Evolutionary conservation across 148 eudicot species (phyloP).

Genomic region (Rheum nobile): DNA sequence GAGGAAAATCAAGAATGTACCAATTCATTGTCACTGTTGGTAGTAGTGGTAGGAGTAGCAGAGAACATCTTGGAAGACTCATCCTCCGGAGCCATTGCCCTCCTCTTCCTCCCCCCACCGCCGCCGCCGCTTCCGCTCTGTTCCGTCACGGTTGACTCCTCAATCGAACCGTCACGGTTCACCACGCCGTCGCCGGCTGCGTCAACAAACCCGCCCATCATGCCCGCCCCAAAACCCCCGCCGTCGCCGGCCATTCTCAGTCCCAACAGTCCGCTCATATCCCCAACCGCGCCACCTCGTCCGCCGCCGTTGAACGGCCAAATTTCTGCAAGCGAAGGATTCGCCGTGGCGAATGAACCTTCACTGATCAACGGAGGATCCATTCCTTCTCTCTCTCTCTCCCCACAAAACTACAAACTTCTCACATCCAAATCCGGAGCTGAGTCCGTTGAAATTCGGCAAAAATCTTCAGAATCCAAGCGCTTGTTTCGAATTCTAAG

Average conservation of each 20-base stretch:
- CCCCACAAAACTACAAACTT: background rate
- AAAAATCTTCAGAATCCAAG: background rate
- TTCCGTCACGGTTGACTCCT: constrained; percentile 70
- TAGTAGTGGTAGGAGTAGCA: constrained; percentile 28
- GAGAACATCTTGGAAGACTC: constrained; percentile 48
- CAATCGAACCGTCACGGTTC: constrained; percentile 39
- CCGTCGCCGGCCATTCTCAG: constrained; percentile 49
- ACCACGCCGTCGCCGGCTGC: background rate
- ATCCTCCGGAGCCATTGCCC: constrained; percentile 37
- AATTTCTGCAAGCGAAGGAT: constrained; percentile 74
- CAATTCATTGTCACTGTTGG: constrained; percentile 45
- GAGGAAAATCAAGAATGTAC: constrained; percentile 18
- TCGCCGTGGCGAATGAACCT: constrained; percentile 57
- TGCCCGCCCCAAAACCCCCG: constrained; percentile 25
- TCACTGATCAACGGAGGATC: constrained; percentile 83
- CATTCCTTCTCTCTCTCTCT: constrained; percentile 28
- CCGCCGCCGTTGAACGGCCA: constrained; percentile 38
- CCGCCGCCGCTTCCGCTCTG: constrained; percentile 47
- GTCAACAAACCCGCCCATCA: constrained; percentile 19
- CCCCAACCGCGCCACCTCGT: constrained; percentile 15
- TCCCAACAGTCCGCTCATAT: constrained; percentile 31
- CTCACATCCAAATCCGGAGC: background rate
- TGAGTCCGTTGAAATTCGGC: background rate
- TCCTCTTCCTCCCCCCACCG: constrained; percentile 29
- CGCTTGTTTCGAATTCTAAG: background rate